Base-by-base conservation (phyloP, 495 filamentous ascomycete species). In the Penicillium cosmopolitanum region DNA sequence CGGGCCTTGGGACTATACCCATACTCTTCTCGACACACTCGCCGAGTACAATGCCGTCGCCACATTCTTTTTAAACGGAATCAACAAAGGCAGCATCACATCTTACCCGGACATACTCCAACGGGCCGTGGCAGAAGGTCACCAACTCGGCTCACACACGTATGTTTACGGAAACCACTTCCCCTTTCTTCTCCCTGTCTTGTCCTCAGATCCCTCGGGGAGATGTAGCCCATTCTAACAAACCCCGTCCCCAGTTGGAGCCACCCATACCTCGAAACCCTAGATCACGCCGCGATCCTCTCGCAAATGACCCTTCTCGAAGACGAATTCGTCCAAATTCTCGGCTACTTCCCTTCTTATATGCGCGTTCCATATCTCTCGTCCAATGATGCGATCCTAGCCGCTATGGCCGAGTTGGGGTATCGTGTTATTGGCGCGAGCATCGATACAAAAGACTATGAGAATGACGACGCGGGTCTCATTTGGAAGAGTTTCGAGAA, bases 141-240 rank as follows among this genome's bases (percentile, higher is more conserved):
- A 94, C 66, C 90, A 93, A 65, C 75, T 94, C 46, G 90, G 83
- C 4, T 87, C 85, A 56, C 90, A 95, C 64, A 92, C 89, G 42
- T 95, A 86, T 23, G 66, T 66, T 16, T 31, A 28, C 28, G 5
- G 16, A 16, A 23, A 23, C 23, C 2, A 23, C 23, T 16, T 10
- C 19, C 5, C 15, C 16, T 15, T 13, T 44, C 16, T 18, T 44
- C n/a, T 19, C 42, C 16, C 1, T n/a, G 9, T 12, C n/a, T 18
- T 44, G 42, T 9, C 16, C 42, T 16, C 42, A 43, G n/a, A n/a
- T 16, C 16, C 42, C 42, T 9, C 23, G 23, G 1, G 23, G 23
- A 40, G 28, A 13, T 44, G 16, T 23, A 19, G 13, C 10, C 15
- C 6, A 9, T 19, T 8, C 40, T 54, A 23, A 33, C 31, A 57